phyloP scores from a whole-genome alignment of 176 grass and related monocot genomes.

The Raddia distichophylla region DNA sequence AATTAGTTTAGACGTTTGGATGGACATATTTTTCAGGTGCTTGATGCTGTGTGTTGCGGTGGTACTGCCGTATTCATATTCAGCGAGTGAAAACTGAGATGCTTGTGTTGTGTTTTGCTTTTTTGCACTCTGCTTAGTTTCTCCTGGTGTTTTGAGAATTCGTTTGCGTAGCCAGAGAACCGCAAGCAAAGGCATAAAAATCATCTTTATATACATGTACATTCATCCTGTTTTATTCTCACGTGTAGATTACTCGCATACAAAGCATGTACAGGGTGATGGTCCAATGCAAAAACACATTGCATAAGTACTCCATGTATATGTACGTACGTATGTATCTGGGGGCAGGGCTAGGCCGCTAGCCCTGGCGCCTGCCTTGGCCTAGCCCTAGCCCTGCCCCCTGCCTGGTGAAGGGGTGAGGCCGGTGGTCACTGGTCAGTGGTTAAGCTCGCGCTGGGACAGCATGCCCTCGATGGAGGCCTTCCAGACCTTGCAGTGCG shows the following conservation, averaged over 20 bases:
- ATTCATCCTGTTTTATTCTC: not conserved
- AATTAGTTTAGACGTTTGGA: not conserved
- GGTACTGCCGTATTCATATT: not conserved
- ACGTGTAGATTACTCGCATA: not conserved
- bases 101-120: not conserved
- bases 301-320: not conserved
- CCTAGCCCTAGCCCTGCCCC: no score
- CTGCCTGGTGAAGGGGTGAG: not conserved
- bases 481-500: constrained; percentile 74
- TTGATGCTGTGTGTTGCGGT: constrained; percentile 3
- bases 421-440: not conserved
- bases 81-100: not conserved
- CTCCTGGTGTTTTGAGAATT: not conserved
- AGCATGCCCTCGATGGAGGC: constrained; percentile 64
- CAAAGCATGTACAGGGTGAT: not conserved
- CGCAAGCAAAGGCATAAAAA: no score
- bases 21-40: constrained; percentile 5
- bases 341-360: no score
- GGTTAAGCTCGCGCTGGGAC: constrained; percentile 44
- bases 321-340: no score
- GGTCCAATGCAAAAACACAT: not conserved
- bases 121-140: not conserved
- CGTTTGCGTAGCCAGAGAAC: not conserved
- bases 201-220: no score
- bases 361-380: no score